These are phyloP conservation scores for Dryas integrifolia DNA, from an alignment of 331 rosid genomes.

Conservation along the genomic window DNA sequence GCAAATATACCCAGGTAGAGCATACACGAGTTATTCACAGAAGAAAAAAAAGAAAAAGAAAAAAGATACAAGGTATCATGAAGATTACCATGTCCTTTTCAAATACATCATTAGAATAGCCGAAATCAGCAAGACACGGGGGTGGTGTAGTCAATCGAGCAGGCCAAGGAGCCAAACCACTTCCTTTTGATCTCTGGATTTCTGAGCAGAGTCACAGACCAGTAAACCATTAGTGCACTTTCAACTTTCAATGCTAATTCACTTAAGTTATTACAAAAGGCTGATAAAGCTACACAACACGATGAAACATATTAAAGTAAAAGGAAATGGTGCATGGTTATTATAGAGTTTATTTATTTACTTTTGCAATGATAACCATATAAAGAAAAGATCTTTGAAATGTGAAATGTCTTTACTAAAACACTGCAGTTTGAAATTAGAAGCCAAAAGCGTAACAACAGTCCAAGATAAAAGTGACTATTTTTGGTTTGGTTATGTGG, in stretches of 20 bases:
- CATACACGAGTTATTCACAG: background rate
- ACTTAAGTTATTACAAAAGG: background rate
- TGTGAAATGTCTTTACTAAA: too few relatives aligned
- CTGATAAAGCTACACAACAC: background rate
- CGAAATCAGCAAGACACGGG: conserved; percentile 35
- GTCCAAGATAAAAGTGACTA: background rate
- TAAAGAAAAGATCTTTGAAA: too few relatives aligned
- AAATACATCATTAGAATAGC: conserved; percentile 26
- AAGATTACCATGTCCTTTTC: conserved; percentile 36
- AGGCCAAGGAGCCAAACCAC: conserved; percentile 46
- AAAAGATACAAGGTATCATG: background rate
- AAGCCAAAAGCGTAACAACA: too few relatives aligned
- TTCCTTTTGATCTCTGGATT: conserved; percentile 30
- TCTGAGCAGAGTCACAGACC: conserved; percentile 20
- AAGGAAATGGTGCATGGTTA: too few relatives aligned
- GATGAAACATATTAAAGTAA: too few relatives aligned
- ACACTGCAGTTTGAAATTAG: too few relatives aligned
- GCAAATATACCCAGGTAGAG: background rate
- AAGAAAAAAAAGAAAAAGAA: background rate
- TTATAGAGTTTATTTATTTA: too few relatives aligned
- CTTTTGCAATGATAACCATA: too few relatives aligned
- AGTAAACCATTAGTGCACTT: background rate
- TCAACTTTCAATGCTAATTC: background rate
- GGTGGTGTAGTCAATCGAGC: conserved; percentile 36
- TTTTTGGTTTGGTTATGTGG: background rate